Evolutionary conservation across 345 rosid species (phyloP).

Genomic region (Salix dunnii): DNA sequence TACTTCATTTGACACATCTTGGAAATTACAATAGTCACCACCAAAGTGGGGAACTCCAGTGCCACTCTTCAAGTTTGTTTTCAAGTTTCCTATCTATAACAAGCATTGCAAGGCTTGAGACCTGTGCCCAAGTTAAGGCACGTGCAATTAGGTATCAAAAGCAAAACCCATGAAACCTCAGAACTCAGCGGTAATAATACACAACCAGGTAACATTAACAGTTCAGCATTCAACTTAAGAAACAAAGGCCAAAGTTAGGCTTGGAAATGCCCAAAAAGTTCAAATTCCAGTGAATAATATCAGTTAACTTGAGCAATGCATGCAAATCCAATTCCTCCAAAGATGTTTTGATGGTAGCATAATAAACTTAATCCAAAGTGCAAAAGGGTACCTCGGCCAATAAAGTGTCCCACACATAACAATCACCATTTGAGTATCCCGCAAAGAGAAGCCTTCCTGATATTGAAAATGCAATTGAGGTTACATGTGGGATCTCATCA

Average conservation of each 20-base stretch:
- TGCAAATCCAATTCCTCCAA: background rate
- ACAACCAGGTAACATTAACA: background rate
- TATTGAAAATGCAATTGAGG: conserved; percentile 82
- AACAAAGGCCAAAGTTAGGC: background rate
- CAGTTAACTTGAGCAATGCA: background rate
- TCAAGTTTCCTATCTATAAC: background rate
- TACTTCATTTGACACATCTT: background rate
- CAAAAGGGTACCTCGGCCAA: conserved; percentile 62
- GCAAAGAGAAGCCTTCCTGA: conserved; percentile 96
- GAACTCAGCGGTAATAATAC: background rate
- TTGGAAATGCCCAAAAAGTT: background rate
- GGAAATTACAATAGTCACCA: background rate
- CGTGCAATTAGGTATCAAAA: background rate
- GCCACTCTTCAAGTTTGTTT: background rate
- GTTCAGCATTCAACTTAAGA: background rate
- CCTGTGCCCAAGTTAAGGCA: background rate
- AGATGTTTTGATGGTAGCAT: background rate
- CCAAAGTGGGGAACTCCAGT: background rate
- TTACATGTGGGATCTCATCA: conserved; percentile 56
- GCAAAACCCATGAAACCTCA: background rate
- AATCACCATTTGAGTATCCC: conserved; percentile 72
- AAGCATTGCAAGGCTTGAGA: background rate
- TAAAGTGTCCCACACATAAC: conserved; percentile 92
- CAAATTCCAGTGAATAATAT: background rate
- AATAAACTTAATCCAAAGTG: background rate